phyloP scores from a whole-genome alignment of 768 basidiomycete species.

The Mycena polygramma region DNA sequence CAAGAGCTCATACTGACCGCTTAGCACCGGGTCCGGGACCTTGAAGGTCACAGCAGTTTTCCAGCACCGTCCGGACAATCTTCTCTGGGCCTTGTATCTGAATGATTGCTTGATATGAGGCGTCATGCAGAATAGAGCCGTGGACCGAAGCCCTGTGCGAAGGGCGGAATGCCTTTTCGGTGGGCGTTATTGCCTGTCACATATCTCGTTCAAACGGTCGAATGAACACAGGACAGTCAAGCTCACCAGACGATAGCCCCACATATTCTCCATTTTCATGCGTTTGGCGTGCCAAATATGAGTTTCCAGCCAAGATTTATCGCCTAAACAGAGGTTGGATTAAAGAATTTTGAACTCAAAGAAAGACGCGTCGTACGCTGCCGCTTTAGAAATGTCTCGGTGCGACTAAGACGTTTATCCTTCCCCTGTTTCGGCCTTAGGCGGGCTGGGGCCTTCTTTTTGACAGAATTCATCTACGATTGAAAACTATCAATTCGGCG shows the following conservation, averaged over 20 bases:
- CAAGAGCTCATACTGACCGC: conserved; percentile 56
- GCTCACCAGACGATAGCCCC: conserved; percentile 89
- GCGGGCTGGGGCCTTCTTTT: conserved; percentile 54
- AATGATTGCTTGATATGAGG: conserved; percentile 84
- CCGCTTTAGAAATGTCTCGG: conserved; percentile 73
- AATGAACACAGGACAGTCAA: neutral
- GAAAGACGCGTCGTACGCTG: conserved; percentile 67
- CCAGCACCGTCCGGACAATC: conserved; percentile 65
- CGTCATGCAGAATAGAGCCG: conserved; percentile 90
- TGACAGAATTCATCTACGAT: conserved; percentile 62
- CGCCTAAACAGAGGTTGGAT: conserved; percentile 57
- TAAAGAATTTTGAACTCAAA: neutral
- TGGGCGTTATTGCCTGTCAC: conserved; percentile 82
- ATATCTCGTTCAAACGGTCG: neutral
- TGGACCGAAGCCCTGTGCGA: conserved; percentile 91
- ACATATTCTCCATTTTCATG: conserved; percentile 93
- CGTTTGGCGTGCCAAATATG: conserved; percentile 98
- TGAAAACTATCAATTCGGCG: neutral
- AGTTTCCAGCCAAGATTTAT: conserved; percentile 95
- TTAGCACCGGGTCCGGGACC: conserved; percentile 69
- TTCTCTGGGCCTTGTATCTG: conserved; percentile 78
- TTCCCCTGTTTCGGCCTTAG: conserved; percentile 76
- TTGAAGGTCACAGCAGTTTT: conserved; percentile 74
- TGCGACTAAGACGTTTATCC: conserved; percentile 66
- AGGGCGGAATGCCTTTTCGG: conserved; percentile 92